A percentile compares a stretch with the other conserved stretches of the same genome.
Conservation (phyloP, 106 monocot species). For the Phalaenopsis aphrodite region DNA sequence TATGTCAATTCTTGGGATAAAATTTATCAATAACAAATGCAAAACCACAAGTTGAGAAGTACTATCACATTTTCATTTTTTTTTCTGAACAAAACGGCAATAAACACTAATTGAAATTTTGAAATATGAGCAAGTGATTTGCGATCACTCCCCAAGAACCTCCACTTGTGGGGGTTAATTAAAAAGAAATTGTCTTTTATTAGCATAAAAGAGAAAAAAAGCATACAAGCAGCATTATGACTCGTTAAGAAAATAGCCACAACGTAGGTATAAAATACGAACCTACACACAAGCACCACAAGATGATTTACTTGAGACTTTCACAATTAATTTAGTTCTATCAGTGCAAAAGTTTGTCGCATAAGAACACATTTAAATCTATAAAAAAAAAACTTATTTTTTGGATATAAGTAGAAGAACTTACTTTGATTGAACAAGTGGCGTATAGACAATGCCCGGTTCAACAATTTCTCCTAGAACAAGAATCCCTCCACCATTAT, state of each 20-base stretch:
- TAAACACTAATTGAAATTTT: neutral
- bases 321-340: too few relatives aligned
- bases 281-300: neutral
- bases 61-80: neutral
- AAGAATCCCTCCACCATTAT: constrained; percentile 84
- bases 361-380: neutral
- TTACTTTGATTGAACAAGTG: constrained; percentile 86
- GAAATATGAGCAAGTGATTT: neutral
- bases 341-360: neutral
- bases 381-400: neutral
- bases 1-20: too few relatives aligned
- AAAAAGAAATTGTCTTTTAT: neutral
- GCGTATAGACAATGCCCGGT: constrained; percentile 85
- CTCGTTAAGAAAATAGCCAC: neutral
- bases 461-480: constrained; percentile 90
- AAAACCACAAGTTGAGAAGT: too few relatives aligned
- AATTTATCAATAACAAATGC: too few relatives aligned
- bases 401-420: constrained; percentile 11
- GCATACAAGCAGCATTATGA: neutral
- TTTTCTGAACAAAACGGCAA: neutral
- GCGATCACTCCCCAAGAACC: too few relatives aligned
- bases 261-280: neutral
- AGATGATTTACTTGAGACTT: too few relatives aligned
- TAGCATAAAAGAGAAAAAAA: neutral
- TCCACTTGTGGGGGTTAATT: neutral